A percentile compares a stretch with the other conserved stretches of the same genome.
Conservation (phyloP, 306 rosid genomes). For the Ammopiptanthus mongolicus region DNA sequence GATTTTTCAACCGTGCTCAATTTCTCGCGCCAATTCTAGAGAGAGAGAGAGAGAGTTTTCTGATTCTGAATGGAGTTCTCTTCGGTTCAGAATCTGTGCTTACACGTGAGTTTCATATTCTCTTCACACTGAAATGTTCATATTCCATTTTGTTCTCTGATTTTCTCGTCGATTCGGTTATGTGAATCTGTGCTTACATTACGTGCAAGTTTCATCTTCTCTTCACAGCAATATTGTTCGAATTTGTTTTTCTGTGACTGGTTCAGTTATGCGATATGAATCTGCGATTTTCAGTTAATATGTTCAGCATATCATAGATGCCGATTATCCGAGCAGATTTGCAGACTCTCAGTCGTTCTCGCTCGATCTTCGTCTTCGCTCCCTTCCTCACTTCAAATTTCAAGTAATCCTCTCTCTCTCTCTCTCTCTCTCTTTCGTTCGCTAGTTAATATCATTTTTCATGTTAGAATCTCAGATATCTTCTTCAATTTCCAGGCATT, state of each 20-base stretch:
- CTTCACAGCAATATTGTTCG: background rate
- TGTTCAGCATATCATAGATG: constrained; percentile 74
- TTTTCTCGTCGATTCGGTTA: background rate
- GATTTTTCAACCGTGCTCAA: background rate
- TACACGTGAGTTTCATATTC: constrained; percentile 25
- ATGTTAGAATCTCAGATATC: background rate
- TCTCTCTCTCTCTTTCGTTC: background rate
- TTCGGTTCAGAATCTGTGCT: constrained; percentile 23
- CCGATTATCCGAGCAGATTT: constrained; percentile 58
- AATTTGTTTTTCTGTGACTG: background rate
- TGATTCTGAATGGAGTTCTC: constrained; percentile 28
- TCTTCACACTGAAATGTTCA: background rate
- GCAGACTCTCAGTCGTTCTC: constrained; percentile 62
- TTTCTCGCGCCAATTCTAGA: constrained; percentile 21
- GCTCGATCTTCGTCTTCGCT: constrained; percentile 42
- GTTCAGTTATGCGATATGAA: background rate
- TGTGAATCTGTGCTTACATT: background rate
- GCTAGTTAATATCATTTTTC: background rate
- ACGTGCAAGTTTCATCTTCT: constrained; percentile 30
- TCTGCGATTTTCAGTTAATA: constrained; percentile 45
- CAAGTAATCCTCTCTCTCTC: constrained; percentile 36
- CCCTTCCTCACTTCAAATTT: constrained; percentile 35
- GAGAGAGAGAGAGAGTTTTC: background rate
- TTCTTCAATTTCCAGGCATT: background rate
- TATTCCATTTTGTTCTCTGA: background rate